A percentile compares a stretch with the other conserved stretches of the same genome.
phyloP scores from a whole-genome alignment of 2,329 filamentous ascomycete genomes.

The Lomentospora prolificans region DNA sequence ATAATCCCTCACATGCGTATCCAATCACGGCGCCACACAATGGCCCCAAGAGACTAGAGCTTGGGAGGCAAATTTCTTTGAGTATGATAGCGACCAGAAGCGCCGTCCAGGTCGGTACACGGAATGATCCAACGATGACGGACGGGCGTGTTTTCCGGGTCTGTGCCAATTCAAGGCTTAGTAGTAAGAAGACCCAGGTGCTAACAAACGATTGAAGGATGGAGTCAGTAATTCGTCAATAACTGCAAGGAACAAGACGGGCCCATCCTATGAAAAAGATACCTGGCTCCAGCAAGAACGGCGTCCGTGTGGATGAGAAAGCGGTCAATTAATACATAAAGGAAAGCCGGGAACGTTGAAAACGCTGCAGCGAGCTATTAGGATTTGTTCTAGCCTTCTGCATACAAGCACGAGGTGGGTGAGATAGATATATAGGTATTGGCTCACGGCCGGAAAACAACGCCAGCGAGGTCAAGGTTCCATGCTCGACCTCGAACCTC shows the following conservation, averaged over 20 bases:
- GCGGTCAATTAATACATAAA: conserved; percentile 74
- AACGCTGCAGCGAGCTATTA: conserved; percentile 41
- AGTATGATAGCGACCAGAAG: conserved; percentile 70
- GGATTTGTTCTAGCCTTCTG: conserved; percentile 11
- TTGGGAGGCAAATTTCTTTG: conserved; percentile 66
- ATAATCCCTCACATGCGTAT: conserved; percentile 61
- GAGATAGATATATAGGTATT: neutral
- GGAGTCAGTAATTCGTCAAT: too few species aligned
- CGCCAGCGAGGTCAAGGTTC: conserved; percentile 76
- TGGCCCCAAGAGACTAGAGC: conserved; percentile 73
- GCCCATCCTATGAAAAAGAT: too few species aligned
- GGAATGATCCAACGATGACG: conserved; percentile 50
- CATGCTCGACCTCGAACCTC: conserved; percentile 86
- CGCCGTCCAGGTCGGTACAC: conserved; percentile 87
- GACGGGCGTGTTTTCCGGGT: conserved; percentile 74
- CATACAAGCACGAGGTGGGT: too few species aligned
- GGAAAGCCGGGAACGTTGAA: conserved; percentile 68
- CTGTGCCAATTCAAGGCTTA: conserved; percentile 77
- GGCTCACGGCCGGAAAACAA: conserved; percentile 87
- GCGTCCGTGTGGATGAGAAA: conserved; percentile 62
- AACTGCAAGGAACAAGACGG: too few species aligned
- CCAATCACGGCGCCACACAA: conserved; percentile 77
- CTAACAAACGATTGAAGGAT: conserved; percentile 41
- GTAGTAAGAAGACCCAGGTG: conserved; percentile 84
- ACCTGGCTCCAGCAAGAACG: conserved; percentile 71